Conservation (phyloP, 164 flowering plant species). For the Umbilicus rupestris region DNA sequence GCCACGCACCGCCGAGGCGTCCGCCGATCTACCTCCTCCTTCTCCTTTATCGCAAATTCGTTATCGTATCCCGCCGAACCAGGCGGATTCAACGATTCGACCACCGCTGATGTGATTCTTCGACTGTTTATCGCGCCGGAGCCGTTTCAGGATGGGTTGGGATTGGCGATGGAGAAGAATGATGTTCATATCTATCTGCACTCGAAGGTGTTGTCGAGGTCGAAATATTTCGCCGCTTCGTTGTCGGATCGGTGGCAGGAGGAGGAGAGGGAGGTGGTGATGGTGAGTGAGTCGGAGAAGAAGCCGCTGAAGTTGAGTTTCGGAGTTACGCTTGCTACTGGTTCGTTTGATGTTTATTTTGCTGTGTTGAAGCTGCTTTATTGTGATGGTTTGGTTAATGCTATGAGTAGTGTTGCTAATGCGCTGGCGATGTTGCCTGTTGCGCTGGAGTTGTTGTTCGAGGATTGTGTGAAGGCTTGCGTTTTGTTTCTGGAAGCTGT, state of each 20-base stretch:
- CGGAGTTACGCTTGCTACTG: conserved; percentile 20
- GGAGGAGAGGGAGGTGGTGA: not conserved
- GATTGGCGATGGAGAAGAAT: conserved; percentile 8
- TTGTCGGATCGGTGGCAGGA: conserved; percentile 79
- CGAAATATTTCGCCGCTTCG: conserved; percentile 61
- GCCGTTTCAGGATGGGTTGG: conserved; percentile 1
- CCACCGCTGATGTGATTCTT: conserved; percentile 58
- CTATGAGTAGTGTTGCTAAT: conserved; percentile 21
- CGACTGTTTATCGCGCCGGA: conserved; percentile 35
- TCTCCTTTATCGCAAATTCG: conserved; percentile 12
- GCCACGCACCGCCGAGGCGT: not conserved
- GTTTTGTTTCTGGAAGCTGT: conserved; percentile 74
- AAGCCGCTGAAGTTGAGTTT: conserved; percentile 21
- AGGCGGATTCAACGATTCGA: conserved; percentile 47
- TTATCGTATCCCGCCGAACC: conserved; percentile 13
- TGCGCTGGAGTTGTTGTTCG: conserved; percentile 69
- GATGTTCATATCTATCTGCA: conserved; percentile 48
- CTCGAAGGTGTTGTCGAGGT: conserved; percentile 43
- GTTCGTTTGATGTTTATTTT: conserved; percentile 34
- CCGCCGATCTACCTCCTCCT: conserved; percentile 16
- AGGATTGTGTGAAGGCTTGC: conserved; percentile 64
- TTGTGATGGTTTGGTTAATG: conserved; percentile 28
- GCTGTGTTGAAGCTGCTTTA: conserved; percentile 60
- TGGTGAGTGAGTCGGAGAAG: not conserved
- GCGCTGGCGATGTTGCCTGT: conserved; percentile 58